Conservation (phyloP, 176 grass and related monocot species). For the Calamus simplicifolius region DNA sequence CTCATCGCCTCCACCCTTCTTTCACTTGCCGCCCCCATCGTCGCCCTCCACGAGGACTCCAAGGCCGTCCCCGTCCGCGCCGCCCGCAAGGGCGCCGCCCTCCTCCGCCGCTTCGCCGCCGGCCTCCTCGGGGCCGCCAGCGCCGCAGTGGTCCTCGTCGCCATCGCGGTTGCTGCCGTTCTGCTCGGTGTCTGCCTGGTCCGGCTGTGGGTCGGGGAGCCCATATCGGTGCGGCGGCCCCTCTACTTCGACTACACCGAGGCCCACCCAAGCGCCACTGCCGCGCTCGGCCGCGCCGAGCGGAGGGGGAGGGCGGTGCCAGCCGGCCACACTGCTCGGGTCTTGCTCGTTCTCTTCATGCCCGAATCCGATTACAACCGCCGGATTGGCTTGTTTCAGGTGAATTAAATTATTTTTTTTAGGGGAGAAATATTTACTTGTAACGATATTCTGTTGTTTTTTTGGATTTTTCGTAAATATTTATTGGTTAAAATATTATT, state of each 20-base stretch:
- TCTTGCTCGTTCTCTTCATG: constrained; percentile 22
- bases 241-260: constrained; percentile 37
- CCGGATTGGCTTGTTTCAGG: constrained; percentile 37
- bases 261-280: constrained; percentile 15
- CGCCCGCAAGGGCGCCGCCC: background rate
- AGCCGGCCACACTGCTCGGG: constrained; percentile 10
- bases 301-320: constrained; percentile 9
- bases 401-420: background rate
- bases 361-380: constrained; percentile 37
- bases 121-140: constrained; percentile 24
- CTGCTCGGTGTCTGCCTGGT: constrained; percentile 26
- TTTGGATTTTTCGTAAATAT: too few relatives aligned
- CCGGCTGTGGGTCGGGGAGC: constrained; percentile 33
- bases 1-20: constrained; percentile 24
- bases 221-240: constrained; percentile 11
- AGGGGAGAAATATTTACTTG: too few relatives aligned
- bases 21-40: constrained; percentile 16
- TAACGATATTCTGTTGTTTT: too few relatives aligned
- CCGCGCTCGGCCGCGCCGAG: constrained; percentile 7
- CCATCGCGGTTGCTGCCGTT: constrained; percentile 12
- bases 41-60: constrained; percentile 21
- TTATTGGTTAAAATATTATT: too few relatives aligned
- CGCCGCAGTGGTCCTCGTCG: constrained; percentile 17
- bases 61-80: constrained; percentile 15
- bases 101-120: constrained; percentile 22